Base-by-base conservation (phyloP, 2,329 filamentous ascomycete species). In the Colletotrichum destructivum region DNA sequence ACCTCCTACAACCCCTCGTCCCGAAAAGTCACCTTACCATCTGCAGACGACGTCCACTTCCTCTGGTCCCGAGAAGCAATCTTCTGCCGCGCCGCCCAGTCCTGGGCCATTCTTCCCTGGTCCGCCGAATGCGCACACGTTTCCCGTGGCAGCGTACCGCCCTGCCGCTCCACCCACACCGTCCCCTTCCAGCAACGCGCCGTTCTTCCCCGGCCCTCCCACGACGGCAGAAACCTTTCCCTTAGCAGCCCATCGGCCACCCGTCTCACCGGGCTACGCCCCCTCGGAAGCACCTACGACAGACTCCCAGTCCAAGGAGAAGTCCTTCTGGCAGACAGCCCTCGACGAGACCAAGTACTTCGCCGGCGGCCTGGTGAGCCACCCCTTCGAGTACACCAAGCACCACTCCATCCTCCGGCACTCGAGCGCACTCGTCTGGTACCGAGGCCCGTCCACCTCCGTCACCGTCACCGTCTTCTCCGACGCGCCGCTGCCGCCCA, bases 391-490 rank as follows among this genome's bases (percentile, higher is more conserved):
- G 76, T 91, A 90, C 0, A 92, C 87, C 3, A 90, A 88, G 69
- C 90, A 93, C 80, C 89, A 87, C 78, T 91, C 87, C 56, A 89
- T 94, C 67, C 84, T 93, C 31, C 89, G 91, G 0, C 92, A 94
- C 77, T 92, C 90, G 0, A 82, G 88, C 38, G 88, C 88, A 0
- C 76, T 93, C 1, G 85, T 93, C 13, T 91, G 91, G 81, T 94
- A 93, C 77, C 88, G 88, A 42, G 92, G 92, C 0, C 87, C 89
- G 1, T 84, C 85, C 4, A 94, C 92, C 0, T 89, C 88, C 9
- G 84, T 94, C 6, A 84, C 88, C 4, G 84, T 94, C 49, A 91
- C 91, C 2, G 85, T 93, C 57, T 90, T 94, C 75, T 87, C 86
- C 0, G 88, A 91, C 73, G 80, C 82, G 2, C 85, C 87, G 0